These are phyloP conservation scores for Strigomonas culicis DNA, from an alignment of 208 protist genomes.

Conservation along the genomic window DNA sequence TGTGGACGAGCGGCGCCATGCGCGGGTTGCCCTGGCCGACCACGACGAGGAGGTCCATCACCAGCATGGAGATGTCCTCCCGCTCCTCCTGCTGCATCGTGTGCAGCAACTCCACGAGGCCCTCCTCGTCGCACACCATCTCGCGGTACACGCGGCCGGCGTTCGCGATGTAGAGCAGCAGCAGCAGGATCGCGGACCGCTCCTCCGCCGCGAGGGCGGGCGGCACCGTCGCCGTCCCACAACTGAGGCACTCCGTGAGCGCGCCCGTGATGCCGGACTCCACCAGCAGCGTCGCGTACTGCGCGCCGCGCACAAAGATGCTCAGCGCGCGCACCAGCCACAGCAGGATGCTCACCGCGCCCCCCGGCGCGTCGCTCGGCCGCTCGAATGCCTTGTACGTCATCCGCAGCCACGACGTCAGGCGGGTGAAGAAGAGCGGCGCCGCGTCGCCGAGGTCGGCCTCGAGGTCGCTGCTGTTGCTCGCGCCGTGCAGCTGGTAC, in stretches of 20 bases:
- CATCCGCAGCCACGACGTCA: constrained; percentile 81
- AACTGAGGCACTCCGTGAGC: constrained; percentile 59
- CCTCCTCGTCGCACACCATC: constrained; percentile 78
- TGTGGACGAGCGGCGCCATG: constrained; percentile 40
- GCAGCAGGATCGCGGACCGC: constrained; percentile 38
- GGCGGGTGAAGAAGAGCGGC: constrained; percentile 72
- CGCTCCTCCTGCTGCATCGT: constrained; percentile 53
- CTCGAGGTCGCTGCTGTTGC: constrained; percentile 60
- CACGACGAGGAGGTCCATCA: constrained; percentile 60
- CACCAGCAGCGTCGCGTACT: constrained; percentile 73
- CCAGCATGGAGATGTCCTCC: constrained; percentile 29
- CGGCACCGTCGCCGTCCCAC: constrained; percentile 11
- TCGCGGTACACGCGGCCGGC: constrained; percentile 84
- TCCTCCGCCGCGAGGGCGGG: constrained; percentile 33
- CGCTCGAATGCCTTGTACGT: constrained; percentile 40
- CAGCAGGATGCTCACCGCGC: constrained; percentile 23
- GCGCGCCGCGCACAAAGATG: constrained; percentile 71
- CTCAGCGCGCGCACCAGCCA: constrained; percentile 51
- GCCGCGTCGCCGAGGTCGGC: constrained; percentile 68
- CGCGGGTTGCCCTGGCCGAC: constrained; percentile 64
- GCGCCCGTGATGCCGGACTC: constrained; percentile 57
- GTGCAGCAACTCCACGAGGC: constrained; percentile 48
- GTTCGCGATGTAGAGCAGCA: constrained; percentile 81
- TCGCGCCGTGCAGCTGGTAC: constrained; percentile 49
- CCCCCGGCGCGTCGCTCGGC: neutral